A percentile compares a stretch with the other conserved stretches of the same genome.
These are phyloP conservation scores for Cyclotella sp. DNA, from an alignment of 108 stramenopile species.

Conservation along the genomic window DNA sequence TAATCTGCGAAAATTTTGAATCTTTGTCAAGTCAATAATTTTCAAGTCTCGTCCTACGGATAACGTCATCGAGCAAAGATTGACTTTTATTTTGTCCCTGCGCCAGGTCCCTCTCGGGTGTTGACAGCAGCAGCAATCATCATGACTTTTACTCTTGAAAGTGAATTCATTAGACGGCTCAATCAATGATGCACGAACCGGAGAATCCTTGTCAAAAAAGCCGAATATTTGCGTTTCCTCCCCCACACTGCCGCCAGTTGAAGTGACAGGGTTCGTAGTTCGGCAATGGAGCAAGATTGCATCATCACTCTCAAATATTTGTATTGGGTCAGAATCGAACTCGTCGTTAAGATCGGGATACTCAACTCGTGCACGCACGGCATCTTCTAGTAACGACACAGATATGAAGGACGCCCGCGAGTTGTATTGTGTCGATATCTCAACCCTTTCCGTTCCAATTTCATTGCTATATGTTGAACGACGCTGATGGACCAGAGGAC, in stretches of 20 bases:
- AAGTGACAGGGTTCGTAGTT: not conserved
- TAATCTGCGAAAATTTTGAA: constrained; percentile 29
- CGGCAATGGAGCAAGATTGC: constrained; percentile 47
- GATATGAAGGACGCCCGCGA: not conserved
- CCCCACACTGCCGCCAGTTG: not conserved
- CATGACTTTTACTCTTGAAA: constrained; percentile 7
- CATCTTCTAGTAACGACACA: constrained; percentile 17
- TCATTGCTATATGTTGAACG: not conserved
- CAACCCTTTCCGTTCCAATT: not conserved
- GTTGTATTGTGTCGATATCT: too few species aligned
- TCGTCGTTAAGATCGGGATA: not conserved
- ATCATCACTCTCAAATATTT: constrained; percentile 41
- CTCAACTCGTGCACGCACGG: not conserved
- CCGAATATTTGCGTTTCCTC: not conserved
- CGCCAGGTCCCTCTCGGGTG: constrained; percentile 46
- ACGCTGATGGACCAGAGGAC: not conserved
- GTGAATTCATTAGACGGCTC: constrained; percentile 22
- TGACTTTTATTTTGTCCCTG: constrained; percentile 10
- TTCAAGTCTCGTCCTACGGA: not conserved
- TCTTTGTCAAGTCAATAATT: constrained; percentile 44
- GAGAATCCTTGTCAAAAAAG: not conserved
- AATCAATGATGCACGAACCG: constrained; percentile 20
- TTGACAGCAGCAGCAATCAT: constrained; percentile 33
- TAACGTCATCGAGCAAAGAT: not conserved
- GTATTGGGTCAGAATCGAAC: constrained; percentile 6